phyloP scores from a whole-genome alignment of 2,329 filamentous ascomycete species.

The Aspergillus cejpii region DNA sequence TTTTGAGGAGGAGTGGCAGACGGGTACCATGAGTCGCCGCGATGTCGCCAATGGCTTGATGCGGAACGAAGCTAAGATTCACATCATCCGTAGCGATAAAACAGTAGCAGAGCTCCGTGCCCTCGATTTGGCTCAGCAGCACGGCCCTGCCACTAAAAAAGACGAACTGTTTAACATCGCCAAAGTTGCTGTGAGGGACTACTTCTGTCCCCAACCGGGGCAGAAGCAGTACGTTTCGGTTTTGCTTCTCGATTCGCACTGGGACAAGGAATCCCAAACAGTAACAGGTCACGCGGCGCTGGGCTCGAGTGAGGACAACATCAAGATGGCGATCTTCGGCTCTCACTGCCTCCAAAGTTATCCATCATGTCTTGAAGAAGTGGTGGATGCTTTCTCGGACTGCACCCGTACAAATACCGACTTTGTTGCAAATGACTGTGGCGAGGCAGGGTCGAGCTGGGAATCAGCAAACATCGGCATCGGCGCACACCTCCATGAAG shows the following conservation, averaged over 20 bases:
- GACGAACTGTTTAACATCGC: constrained; percentile 72
- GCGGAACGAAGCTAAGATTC: constrained; percentile 85
- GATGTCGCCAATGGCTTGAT: constrained; percentile 66
- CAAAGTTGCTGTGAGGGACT: constrained; percentile 65
- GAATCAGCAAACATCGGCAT: constrained; percentile 93
- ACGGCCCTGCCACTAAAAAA: constrained; percentile 60
- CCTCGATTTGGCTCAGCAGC: constrained; percentile 71
- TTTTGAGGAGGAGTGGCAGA: constrained; percentile 92
- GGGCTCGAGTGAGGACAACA: constrained; percentile 64
- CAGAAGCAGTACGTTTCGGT: constrained; percentile 86
- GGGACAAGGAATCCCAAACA: constrained; percentile 65
- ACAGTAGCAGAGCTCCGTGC: constrained; percentile 78
- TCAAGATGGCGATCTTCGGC: constrained; percentile 83
- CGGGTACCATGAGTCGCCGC: constrained; percentile 68
- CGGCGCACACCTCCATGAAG: constrained; percentile 85
- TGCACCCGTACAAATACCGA: constrained; percentile 81
- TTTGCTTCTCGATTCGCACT: constrained; percentile 79
- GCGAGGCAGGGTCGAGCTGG: constrained; percentile 85
- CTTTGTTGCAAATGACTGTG: constrained; percentile 75
- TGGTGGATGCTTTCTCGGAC: constrained; percentile 80
- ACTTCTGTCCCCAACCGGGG: constrained; percentile 67
- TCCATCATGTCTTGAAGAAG: constrained; percentile 79
- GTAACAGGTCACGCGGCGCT: constrained; percentile 77
- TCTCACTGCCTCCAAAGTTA: constrained; percentile 90
- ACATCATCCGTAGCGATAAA: constrained; percentile 74